phyloP scores from a whole-genome alignment of 2,329 filamentous ascomycete genomes.

The Aureobasidium melanogenum region DNA sequence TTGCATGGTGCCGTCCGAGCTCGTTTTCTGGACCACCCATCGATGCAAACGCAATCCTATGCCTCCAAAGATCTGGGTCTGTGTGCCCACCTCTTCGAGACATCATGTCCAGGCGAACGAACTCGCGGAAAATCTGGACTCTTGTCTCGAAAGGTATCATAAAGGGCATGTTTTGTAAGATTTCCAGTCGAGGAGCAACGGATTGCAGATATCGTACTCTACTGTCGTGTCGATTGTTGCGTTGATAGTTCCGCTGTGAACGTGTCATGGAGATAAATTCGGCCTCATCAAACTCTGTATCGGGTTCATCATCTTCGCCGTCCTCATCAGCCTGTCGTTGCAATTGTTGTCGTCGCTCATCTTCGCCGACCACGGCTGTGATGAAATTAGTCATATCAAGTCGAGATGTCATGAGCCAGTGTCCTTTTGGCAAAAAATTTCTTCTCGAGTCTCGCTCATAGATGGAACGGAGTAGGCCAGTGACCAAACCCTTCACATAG shows the following conservation, averaged over 20 bases:
- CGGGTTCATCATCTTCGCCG: conserved; percentile 21
- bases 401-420: conserved; percentile 87
- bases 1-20: conserved; percentile 58
- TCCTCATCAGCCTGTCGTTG: conserved; percentile 53
- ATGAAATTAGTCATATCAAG: conserved; percentile 89
- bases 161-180: conserved; percentile 93
- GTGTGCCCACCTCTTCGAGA: conserved; percentile 59
- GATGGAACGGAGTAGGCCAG: conserved; percentile 72
- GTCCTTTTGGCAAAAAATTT: conserved; percentile 69
- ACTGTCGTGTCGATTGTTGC: conserved; percentile 57
- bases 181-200: conserved; percentile 77
- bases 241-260: conserved; percentile 27
- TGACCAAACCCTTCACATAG: conserved; percentile 71
- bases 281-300: conserved; percentile 32
- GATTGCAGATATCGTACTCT: conserved; percentile 65
- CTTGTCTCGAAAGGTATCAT: conserved; percentile 87
- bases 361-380: conserved; percentile 75
- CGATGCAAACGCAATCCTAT: conserved; percentile 29
- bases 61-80: conserved; percentile 68
- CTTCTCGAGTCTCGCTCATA: conserved; percentile 90
- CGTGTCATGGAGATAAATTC: neutral
- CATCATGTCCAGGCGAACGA: conserved; percentile 72
- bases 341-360: conserved; percentile 65
- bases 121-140: conserved; percentile 87
- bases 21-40: conserved; percentile 17